Evolutionary conservation across 805 yeast genomes (phyloP), one percentile per base, ranked within the genome.

Genomic region (Saccharomycopsis olivae): DNA sequence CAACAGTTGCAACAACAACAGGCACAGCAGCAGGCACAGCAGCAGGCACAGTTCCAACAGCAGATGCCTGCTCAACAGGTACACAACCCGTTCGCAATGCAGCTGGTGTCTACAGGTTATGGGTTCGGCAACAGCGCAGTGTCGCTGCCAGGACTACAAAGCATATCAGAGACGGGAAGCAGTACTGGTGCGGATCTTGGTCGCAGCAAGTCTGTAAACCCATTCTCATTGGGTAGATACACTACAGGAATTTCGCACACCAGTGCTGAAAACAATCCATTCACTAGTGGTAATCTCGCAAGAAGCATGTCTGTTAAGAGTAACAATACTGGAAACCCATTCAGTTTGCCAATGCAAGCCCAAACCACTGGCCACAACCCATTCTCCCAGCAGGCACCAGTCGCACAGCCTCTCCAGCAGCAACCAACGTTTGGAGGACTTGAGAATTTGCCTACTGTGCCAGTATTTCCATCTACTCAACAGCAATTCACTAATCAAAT

Each of bases 361-460:
- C 59, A 60, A 33, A 51, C 66, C 1, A 75, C 80, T 0, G 81
- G 80, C 2, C 61, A 68, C 24, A 78, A 78, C 51, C 86, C 86
- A 23, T 78, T 78, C 59, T 61, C 15, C 56, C 68, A 10, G 57
- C 52, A 31, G 50, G 62, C 29, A 59, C 68, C 13, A 46, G 33
- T 24, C 5, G 29, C 27, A 13, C 43, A 36, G 20, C 41, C 43
- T 3, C 36, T 69, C 49, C 59, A 64, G 50, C 60, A 66, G 13
- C 80, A 73, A 51, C 69, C 74, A 2, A 78, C 86, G 2, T 81
- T 85, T 25, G 89, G 88, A 3, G 89, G 88, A 0, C 65, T 77
- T 44, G 88, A 81, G 52, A 61, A 62, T 37, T 55, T 79, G 33
- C 78, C 78, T 8, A 79, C 87, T 1, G 60, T 71, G 3, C 72